phyloP scores from a whole-genome alignment of 2,329 filamentous ascomycete species.

The Nemania diffusa region DNA sequence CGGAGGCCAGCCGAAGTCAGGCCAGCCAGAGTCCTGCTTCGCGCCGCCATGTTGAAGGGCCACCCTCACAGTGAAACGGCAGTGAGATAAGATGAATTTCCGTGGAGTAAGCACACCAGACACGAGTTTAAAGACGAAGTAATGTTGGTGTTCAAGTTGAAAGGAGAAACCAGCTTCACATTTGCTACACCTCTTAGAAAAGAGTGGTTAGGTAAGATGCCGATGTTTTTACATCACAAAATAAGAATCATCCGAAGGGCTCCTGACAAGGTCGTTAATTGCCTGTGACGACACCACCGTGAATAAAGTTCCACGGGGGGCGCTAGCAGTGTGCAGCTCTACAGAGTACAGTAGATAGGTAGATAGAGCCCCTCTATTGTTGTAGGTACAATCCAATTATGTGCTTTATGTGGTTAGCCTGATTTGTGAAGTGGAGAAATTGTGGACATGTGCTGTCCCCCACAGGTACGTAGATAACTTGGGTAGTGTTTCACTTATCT shows the following conservation, averaged over 20 bases:
- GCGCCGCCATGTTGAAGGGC: constrained; percentile 36
- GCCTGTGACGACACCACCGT: constrained; percentile 33
- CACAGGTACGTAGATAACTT: neutral
- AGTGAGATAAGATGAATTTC: constrained; percentile 11
- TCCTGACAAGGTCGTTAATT: neutral
- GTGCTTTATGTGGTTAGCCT: neutral
- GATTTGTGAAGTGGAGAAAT: constrained; percentile 1
- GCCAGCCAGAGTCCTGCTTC: constrained; percentile 47
- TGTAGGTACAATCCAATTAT: neutral
- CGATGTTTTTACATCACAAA: constrained; percentile 19
- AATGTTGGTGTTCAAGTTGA: neutral
- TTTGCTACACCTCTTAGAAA: constrained; percentile 2
- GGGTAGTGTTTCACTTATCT: neutral
- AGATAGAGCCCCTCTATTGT: neutral
- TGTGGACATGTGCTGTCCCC: neutral
- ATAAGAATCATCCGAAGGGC: neutral
- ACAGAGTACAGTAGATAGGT: neutral
- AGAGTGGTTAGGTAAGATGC: neutral
- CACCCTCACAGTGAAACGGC: neutral
- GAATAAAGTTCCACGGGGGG: constrained; percentile 19
- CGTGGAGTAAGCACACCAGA: neutral
- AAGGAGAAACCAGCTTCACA: neutral
- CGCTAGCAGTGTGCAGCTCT: constrained; percentile 12
- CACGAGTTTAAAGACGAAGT: neutral
- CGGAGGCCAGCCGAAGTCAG: constrained; percentile 63